These are phyloP conservation scores for Saposhnikovia divaricata DNA, from an alignment of 129 eudicot genomes.

Conservation along the genomic window DNA sequence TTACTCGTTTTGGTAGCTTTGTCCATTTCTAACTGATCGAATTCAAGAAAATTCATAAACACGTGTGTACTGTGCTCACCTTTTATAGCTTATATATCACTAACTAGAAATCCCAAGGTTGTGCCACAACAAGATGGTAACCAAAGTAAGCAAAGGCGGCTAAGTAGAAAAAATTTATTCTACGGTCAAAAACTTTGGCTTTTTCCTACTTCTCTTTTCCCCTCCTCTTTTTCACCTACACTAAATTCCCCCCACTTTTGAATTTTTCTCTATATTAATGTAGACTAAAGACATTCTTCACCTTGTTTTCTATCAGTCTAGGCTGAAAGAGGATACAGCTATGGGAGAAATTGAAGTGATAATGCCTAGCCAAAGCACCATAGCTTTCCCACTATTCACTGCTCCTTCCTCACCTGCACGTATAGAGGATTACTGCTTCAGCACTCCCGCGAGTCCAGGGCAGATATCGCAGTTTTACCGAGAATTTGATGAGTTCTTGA, in stretches of 20 bases:
- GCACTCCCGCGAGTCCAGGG: conserved; percentile 65
- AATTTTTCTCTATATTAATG: not conserved
- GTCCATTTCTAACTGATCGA: not conserved
- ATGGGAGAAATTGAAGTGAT: conserved; percentile 20
- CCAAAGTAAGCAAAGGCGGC: not conserved
- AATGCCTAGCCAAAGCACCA: conserved; percentile 13
- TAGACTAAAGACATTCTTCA: not conserved
- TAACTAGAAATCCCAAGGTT: not conserved
- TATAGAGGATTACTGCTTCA: conserved; percentile 39
- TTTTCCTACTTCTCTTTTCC: not conserved
- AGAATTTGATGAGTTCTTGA: conserved; percentile 37
- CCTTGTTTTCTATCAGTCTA: not conserved
- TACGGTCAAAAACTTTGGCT: not conserved
- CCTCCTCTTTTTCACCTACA: not conserved
- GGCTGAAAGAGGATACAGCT: not conserved
- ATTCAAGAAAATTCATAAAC: not conserved
- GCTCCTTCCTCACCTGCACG: conserved; percentile 35
- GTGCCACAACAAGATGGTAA: not conserved
- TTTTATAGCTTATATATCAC: not conserved
- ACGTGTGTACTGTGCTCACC: not conserved
- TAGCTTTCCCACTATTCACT: conserved; percentile 18
- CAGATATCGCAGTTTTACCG: conserved; percentile 25
- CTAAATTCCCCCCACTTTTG: not conserved
- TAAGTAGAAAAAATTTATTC: not conserved
- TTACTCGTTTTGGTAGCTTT: not conserved